phyloP scores from a whole-genome alignment of 2,329 filamentous ascomycete genomes.

The Aulographum hederae region DNA sequence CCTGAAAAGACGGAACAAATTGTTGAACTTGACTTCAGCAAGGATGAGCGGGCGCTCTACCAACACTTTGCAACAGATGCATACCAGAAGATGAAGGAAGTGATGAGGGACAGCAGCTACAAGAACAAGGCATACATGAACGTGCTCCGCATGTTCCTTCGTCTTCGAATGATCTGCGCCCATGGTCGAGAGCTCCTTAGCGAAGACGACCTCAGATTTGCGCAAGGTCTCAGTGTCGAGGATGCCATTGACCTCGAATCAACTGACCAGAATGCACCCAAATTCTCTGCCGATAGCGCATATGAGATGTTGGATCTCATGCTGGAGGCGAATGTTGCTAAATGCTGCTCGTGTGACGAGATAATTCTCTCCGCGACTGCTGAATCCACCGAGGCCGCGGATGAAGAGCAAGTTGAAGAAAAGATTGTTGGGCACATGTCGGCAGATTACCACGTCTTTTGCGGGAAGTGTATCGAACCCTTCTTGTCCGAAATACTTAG shows the following conservation, averaged over 20 bases:
- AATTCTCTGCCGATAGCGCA: conserved; percentile 53
- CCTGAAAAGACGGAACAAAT: conserved; percentile 56
- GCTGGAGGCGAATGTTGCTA: conserved; percentile 60
- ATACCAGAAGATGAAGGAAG: conserved; percentile 57
- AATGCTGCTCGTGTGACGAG: conserved; percentile 50
- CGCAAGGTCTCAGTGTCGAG: conserved; percentile 65
- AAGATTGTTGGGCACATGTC: not conserved
- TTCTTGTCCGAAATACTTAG: too few relatives aligned
- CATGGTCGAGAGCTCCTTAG: conserved; percentile 85
- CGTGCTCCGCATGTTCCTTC: conserved; percentile 74
- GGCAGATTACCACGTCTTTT: not conserved
- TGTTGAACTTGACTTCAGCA: conserved; percentile 55
- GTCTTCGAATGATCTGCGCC: conserved; percentile 76
- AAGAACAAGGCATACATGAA: conserved; percentile 34
- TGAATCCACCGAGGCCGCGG: conserved; percentile 38
- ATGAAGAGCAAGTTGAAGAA: conserved; percentile 13
- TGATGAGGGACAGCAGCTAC: conserved; percentile 69
- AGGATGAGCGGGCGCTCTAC: conserved; percentile 60
- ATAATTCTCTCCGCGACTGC: conserved; percentile 33
- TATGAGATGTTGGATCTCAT: conserved; percentile 77
- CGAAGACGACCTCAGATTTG: conserved; percentile 60
- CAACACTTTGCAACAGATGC: conserved; percentile 72
- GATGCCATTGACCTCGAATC: conserved; percentile 81
- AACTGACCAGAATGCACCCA: conserved; percentile 36
- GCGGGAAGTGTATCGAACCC: not conserved